Evolutionary conservation across 768 basidiomycete species (phyloP).

Genomic region (Mycena crocata): DNA sequence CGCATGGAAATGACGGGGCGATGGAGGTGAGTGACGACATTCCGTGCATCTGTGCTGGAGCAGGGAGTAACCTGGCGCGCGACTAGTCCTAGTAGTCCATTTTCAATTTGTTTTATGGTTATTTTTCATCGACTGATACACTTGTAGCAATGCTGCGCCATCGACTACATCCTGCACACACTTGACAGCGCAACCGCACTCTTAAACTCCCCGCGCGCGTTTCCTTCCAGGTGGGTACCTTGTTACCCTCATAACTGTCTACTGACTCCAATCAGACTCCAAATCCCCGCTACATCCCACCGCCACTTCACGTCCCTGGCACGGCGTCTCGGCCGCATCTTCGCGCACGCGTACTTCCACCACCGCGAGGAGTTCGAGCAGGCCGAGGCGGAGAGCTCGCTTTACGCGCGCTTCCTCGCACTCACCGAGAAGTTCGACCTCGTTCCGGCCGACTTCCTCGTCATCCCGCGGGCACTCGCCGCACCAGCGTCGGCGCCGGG

Average conservation of each 20-base stretch:
- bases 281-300: conserved; percentile 82
- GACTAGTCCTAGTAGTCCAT: too few relatives aligned
- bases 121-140: background rate
- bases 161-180: conserved; percentile 95
- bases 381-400: conserved; percentile 89
- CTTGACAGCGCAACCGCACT: conserved; percentile 94
- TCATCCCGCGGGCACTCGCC: conserved; percentile 59
- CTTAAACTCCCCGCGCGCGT: conserved; percentile 89
- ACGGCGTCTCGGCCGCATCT: conserved; percentile 92
- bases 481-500: too few relatives aligned
- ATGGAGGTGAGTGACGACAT: conserved; percentile 74
- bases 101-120: background rate
- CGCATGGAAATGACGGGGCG: conserved; percentile 88
- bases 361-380: conserved; percentile 93
- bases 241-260: background rate
- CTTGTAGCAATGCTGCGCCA: conserved; percentile 90
- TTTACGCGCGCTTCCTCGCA: conserved; percentile 91
- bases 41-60: background rate
- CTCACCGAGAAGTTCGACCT: conserved; percentile 84
- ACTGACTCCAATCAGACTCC: conserved; percentile 62
- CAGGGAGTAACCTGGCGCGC: too few relatives aligned
- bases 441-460: conserved; percentile 85
- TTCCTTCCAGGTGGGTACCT: conserved; percentile 82
- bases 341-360: conserved; percentile 96
- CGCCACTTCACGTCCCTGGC: conserved; percentile 93